Evolutionary conservation across 495 filamentous ascomycete genomes (phyloP).

Genomic region (Lepidopterella palustris): DNA sequence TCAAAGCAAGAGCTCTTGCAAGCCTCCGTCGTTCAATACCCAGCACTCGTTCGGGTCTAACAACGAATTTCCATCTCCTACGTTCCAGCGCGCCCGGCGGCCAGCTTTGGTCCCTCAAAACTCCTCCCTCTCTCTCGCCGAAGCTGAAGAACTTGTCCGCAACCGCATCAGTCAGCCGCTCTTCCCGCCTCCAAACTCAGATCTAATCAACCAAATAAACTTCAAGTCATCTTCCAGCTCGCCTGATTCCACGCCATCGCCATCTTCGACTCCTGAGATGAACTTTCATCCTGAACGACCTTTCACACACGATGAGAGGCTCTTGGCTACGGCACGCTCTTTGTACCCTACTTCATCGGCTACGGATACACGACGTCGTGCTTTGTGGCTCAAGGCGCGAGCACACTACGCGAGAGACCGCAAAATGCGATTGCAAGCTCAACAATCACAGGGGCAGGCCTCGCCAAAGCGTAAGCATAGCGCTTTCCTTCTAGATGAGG

Average conservation of each 20-base stretch:
- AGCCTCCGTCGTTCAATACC: not conserved
- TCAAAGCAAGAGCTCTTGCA: conserved; percentile 1
- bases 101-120: conserved; percentile 18
- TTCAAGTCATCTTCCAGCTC: not conserved
- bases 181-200: conserved; percentile 19
- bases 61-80: conserved; percentile 5
- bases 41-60: not conserved
- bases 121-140: conserved; percentile 13
- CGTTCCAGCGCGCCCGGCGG: conserved; percentile 1
- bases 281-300: not conserved
- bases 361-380: conserved; percentile 3
- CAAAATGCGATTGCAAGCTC: not conserved
- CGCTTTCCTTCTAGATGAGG: conserved; percentile 24
- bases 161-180: conserved; percentile 15
- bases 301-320: not conserved
- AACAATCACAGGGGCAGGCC: not conserved
- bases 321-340: not conserved
- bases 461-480: conserved; percentile 23
- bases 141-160: conserved; percentile 22
- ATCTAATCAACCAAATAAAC: conserved; percentile 1
- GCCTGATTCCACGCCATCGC: not conserved
- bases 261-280: not conserved
- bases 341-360: conserved; percentile 3
- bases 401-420: conserved; percentile 17
- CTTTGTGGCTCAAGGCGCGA: conserved; percentile 15